These are phyloP conservation scores for Tuber aestivum DNA, from an alignment of 495 filamentous ascomycete species.

Conservation along the genomic window DNA sequence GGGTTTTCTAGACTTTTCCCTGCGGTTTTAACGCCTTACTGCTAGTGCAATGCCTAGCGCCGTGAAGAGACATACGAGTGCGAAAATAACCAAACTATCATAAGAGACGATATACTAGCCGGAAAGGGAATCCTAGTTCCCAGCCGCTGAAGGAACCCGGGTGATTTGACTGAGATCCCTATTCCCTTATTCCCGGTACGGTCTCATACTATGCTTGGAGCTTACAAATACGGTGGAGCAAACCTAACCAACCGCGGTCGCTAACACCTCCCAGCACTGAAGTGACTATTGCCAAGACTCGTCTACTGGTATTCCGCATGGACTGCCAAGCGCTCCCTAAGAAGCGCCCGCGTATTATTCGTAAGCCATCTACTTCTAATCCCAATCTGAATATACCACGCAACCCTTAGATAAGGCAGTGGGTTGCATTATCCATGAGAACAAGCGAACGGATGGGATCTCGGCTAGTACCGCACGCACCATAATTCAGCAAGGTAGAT, in stretches of 20 bases:
- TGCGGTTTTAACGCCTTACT: not conserved
- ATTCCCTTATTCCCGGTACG: not conserved
- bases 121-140: too few species aligned
- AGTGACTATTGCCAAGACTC: not conserved
- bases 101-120: not conserved
- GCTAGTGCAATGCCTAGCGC: not conserved
- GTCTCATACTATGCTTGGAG: not conserved
- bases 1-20: not conserved
- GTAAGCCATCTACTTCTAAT: not conserved
- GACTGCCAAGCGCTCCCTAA: not conserved
- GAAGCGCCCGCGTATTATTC: not conserved
- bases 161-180: not conserved
- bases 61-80: not conserved
- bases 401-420: not conserved
- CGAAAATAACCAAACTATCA: not conserved
- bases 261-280: not conserved
- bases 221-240: too few species aligned
- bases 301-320: too few species aligned
- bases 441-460: not conserved
- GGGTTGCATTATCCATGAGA: not conserved
- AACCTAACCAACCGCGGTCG: not conserved
- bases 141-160: not conserved
- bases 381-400: not conserved
- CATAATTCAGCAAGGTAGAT: not conserved
- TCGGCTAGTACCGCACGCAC: not conserved